These are phyloP conservation scores for Ustilago loliicola DNA, from an alignment of 1,284 basidiomycete species.

Conservation along the genomic window DNA sequence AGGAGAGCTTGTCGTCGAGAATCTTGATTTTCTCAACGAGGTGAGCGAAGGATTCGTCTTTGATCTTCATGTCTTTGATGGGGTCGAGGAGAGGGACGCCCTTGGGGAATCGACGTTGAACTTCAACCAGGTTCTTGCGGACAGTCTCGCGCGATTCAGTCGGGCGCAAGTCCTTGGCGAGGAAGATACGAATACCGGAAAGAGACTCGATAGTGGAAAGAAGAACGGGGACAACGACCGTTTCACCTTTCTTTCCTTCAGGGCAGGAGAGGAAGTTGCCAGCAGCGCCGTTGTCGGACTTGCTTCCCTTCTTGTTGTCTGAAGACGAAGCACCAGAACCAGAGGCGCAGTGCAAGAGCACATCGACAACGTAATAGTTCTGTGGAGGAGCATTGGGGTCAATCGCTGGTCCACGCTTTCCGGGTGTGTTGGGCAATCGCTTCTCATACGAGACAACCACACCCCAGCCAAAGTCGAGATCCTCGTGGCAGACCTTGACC, in stretches of 20 bases:
- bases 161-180: slow-evolving; percentile 89
- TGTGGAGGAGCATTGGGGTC: slow-evolving; percentile 80
- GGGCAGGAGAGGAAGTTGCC: slow-evolving; percentile 53
- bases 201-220: slow-evolving; percentile 88
- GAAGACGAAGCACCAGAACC: slow-evolving; percentile 72
- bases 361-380: slow-evolving; percentile 92
- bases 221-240: slow-evolving; percentile 89
- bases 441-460: slow-evolving; percentile 93
- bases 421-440: slow-evolving; percentile 74
- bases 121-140: slow-evolving; percentile 90
- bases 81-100: slow-evolving; percentile 91
- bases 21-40: slow-evolving; percentile 72
- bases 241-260: slow-evolving; percentile 72
- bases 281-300: slow-evolving; percentile 6
- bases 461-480: slow-evolving; percentile 96
- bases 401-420: slow-evolving; percentile 47
- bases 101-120: slow-evolving; percentile 86
- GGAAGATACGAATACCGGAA: slow-evolving; percentile 85
- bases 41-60: slow-evolving; percentile 90
- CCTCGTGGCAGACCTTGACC: slow-evolving; percentile 87
- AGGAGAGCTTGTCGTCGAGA: slow-evolving; percentile 49
- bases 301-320: slow-evolving; percentile 31
- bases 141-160: slow-evolving; percentile 82
- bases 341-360: slow-evolving; percentile 85
- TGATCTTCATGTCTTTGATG: slow-evolving; percentile 94